Evolutionary conservation across 306 rosid species (phyloP).

Genomic region (Senna tora): DNA sequence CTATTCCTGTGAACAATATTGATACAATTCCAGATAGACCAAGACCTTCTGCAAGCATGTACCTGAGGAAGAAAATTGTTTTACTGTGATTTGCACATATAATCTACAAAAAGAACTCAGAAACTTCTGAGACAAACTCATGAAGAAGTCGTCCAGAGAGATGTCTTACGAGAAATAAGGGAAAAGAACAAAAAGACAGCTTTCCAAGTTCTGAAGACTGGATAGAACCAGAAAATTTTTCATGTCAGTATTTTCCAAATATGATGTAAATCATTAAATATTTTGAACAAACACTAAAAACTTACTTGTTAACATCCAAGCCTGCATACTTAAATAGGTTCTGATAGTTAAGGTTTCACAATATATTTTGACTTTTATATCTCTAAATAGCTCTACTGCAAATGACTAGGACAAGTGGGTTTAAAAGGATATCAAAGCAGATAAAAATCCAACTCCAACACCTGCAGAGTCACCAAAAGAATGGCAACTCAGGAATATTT

Average conservation of each 20-base stretch:
- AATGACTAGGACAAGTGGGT: constrained; percentile 12
- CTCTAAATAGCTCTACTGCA: constrained; percentile 2
- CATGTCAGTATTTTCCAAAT: constrained; percentile 18
- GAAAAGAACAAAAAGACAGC: constrained; percentile 79
- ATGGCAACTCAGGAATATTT: constrained; percentile 25
- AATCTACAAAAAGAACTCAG: not conserved
- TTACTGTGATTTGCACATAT: constrained; percentile 14
- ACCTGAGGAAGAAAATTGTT: constrained; percentile 46
- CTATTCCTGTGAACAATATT: constrained; percentile 88
- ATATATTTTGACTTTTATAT: constrained; percentile 23
- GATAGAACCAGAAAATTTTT: constrained; percentile 28
- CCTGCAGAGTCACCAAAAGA: constrained; percentile 54
- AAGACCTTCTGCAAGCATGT: constrained; percentile 87
- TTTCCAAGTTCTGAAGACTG: constrained; percentile 85
- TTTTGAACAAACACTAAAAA: constrained; percentile 18
- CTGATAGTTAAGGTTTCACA: constrained; percentile 64
- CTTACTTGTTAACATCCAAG: constrained; percentile 79
- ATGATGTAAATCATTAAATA: constrained; percentile 6
- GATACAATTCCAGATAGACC: constrained; percentile 85
- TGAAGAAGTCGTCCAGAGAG: constrained; percentile 32
- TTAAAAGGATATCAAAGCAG: constrained; percentile 81
- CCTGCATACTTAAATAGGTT: constrained; percentile 89
- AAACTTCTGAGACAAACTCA: not conserved
- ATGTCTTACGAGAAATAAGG: constrained; percentile 80
- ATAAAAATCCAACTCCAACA: constrained; percentile 80